phyloP scores from a whole-genome alignment of 495 filamentous ascomycete species.

The Daldinia decipiens region DNA sequence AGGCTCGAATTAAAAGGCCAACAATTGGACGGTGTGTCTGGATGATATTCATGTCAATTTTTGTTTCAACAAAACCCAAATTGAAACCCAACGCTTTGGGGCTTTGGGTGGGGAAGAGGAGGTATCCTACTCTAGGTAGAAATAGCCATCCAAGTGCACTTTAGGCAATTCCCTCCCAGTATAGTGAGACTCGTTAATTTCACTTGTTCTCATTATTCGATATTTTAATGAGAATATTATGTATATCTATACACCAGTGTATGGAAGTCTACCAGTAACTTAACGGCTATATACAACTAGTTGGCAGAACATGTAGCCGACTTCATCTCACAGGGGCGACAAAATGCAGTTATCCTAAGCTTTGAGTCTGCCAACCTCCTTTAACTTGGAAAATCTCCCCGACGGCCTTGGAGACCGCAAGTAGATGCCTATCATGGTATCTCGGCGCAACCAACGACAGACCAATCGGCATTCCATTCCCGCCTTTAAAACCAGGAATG shows the following conservation, averaged over 20 bases:
- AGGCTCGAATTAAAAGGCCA: neutral
- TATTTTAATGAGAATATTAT: neutral
- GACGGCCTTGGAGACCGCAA: constrained; percentile 54
- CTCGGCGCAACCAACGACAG: constrained; percentile 57
- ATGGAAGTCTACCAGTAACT: too few relatives aligned
- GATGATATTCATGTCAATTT: neutral
- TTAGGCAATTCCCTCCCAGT: neutral
- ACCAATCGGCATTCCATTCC: constrained; percentile 61
- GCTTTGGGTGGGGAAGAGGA: neutral
- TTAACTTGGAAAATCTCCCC: constrained; percentile 55
- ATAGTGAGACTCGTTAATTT: neutral
- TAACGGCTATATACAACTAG: neutral
- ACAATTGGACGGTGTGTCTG: neutral
- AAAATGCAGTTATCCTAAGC: neutral
- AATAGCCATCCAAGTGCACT: neutral
- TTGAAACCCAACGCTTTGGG: neutral
- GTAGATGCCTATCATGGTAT: constrained; percentile 58
- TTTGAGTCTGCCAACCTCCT: constrained; percentile 41
- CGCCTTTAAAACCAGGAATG: constrained; percentile 61
- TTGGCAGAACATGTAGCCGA: too few relatives aligned
- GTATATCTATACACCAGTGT: neutral
- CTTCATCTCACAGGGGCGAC: neutral
- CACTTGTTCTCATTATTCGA: neutral
- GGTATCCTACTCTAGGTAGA: neutral
- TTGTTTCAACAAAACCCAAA: neutral